Conservation (phyloP, 768 basidiomycete genomes). For the Tulasnella sp. region DNA sequence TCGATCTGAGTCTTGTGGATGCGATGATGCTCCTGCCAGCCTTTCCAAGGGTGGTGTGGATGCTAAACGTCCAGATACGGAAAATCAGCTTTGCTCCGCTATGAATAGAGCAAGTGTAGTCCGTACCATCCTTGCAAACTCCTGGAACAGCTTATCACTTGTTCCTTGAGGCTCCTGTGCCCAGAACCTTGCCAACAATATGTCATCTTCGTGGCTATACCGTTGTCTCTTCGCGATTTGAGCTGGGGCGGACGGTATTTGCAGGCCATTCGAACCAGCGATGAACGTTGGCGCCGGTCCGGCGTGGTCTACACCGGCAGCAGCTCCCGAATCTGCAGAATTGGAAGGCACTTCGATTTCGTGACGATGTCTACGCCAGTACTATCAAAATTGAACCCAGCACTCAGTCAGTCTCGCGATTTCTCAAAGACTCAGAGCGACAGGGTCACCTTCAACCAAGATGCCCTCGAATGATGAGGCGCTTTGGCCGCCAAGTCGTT, state of each 20-base stretch:
- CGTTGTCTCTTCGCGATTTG: conserved; percentile 81
- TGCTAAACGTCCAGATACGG: conserved; percentile 47
- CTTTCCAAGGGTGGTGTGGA: conserved; percentile 89
- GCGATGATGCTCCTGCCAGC: conserved; percentile 89
- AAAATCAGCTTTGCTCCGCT: background rate
- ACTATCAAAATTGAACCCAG: conserved; percentile 37
- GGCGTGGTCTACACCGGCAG: background rate
- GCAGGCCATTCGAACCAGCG: conserved; percentile 38
- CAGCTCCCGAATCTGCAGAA: background rate
- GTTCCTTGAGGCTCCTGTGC: conserved; percentile 70
- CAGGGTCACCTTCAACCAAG: conserved; percentile 72
- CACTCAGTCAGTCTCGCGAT: background rate
- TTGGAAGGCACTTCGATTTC: conserved; percentile 66
- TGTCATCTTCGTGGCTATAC: conserved; percentile 74
- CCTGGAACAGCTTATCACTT: conserved; percentile 79
- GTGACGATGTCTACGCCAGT: conserved; percentile 83
- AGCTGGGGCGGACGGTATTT: conserved; percentile 52
- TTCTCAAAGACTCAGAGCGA: background rate
- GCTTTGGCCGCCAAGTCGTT: conserved; percentile 75
- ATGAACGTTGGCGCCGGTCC: background rate
- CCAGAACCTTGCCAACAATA: conserved; percentile 74
- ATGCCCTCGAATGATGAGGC: conserved; percentile 85
- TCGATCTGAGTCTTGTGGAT: conserved; percentile 86
- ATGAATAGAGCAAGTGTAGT: background rate
- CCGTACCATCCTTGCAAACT: conserved; percentile 62